These are phyloP conservation scores for Chrysoporthe puriensis DNA, from an alignment of 2,329 filamentous ascomycete species.

Conservation along the genomic window DNA sequence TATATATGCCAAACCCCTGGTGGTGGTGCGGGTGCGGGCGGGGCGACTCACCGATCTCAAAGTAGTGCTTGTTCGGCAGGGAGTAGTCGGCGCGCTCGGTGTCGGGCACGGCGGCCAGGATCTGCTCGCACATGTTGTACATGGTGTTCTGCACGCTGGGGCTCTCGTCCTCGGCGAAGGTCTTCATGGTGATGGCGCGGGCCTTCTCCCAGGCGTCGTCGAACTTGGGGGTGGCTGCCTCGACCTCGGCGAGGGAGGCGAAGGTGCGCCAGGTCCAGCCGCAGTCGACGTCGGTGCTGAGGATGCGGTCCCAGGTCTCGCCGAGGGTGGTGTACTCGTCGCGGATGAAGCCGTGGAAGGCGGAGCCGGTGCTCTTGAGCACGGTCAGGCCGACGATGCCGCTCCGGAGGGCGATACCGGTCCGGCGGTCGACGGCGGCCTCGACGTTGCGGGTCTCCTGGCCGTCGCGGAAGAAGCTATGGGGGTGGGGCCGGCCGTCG, in stretches of 20 bases:
- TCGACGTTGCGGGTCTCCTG: conserved; percentile 85
- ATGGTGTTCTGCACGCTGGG: conserved; percentile 96
- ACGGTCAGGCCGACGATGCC: conserved; percentile 82
- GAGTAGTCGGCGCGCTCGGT: conserved; percentile 77
- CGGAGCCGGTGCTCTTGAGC: conserved; percentile 93
- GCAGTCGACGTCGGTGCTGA: conserved; percentile 90
- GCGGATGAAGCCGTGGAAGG: conserved; percentile 91
- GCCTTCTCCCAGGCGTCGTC: conserved; percentile 78
- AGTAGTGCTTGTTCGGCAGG: conserved; percentile 98
- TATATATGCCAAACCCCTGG: neutral
- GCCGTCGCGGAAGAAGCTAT: conserved; percentile 91
- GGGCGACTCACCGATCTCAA: conserved; percentile 78
- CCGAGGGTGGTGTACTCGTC: conserved; percentile 91
- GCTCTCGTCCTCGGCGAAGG: conserved; percentile 87
- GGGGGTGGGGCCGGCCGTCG: conserved; percentile 88
- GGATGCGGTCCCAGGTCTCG: conserved; percentile 92
- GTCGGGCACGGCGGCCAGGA: conserved; percentile 74
- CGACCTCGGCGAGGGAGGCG: conserved; percentile 66
- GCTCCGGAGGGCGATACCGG: conserved; percentile 76
- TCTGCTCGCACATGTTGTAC: conserved; percentile 96
- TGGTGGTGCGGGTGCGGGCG: neutral
- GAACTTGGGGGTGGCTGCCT: conserved; percentile 67
- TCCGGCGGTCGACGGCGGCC: conserved; percentile 66
- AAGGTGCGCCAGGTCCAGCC: conserved; percentile 85
- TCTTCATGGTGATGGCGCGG: conserved; percentile 84